Evolutionary conservation across 73 alveolate species (phyloP), one percentile per base, ranked within the genome.

Genomic region (Diophrys appendiculata): DNA sequence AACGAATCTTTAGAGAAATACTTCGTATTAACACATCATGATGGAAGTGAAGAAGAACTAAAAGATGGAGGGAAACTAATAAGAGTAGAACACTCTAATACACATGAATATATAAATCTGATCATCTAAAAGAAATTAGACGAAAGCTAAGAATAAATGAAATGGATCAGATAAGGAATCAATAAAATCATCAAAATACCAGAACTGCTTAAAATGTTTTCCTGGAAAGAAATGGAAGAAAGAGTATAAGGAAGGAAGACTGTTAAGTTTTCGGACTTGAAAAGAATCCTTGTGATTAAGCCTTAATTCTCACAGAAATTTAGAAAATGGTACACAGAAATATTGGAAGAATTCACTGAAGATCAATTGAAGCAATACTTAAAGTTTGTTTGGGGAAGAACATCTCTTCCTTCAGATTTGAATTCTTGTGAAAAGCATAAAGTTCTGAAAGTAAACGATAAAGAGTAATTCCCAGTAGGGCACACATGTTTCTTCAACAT

Each of bases 351-450:
- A 83, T 68, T 78, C 92, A 92, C 81, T 71, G 98, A 94, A 67
- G 77, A 88, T 73, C 81, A 90, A 18, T 81, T 78, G 65, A n/a
- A n/a, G n/a, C n/a, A n/a, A n/a, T 94, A 91, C 78, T 65, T 94
- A 55, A 92, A 94, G 83, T 94, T 94, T 87, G 98, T 92, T 14
- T 92, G 97, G 96, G 98, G 98, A 69, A 84, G 97, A n/a, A n/a
- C n/a, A n/a, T n/a, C n/a, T n/a, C n/a, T n/a, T n/a, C n/a, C n/a
- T n/a, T n/a, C n/a, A n/a, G n/a, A n/a, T n/a, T n/a, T n/a, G n/a
- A n/a, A n/a, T n/a, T n/a, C n/a, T n/a, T n/a, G n/a, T n/a, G n/a
- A n/a, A n/a, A n/a, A n/a, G n/a, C n/a, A n/a, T n/a, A n/a, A n/a
- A n/a, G n/a, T n/a, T n/a, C n/a, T n/a, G n/a, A n/a, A n/a, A n/a